A percentile compares a stretch with the other conserved stretches of the same genome.
These are phyloP conservation scores for Coemansia sp. DNA, from an alignment of 192 early-diverging fungal species.

Conservation along the genomic window DNA sequence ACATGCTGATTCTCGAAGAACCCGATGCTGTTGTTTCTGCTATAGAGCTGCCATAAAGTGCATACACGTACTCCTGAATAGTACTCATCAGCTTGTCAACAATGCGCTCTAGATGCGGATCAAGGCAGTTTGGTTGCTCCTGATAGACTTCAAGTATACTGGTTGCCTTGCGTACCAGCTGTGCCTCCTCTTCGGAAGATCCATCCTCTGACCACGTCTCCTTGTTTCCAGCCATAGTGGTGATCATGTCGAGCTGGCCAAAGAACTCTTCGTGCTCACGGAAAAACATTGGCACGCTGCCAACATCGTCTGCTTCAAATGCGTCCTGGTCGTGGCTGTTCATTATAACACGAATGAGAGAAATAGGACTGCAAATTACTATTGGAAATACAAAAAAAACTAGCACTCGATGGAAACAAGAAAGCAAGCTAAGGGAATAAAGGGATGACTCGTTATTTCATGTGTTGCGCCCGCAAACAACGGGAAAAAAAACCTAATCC, in stretches of 20 bases:
- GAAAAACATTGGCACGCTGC: constrained; percentile 44
- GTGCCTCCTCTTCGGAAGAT: constrained; percentile 18
- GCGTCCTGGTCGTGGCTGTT: constrained; percentile 11
- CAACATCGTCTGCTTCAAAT: constrained; percentile 18
- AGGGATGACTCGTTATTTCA: too few species aligned
- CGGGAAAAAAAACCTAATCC: too few species aligned
- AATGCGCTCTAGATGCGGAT: constrained; percentile 49
- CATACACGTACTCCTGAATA: constrained; percentile 31
- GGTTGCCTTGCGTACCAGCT: constrained; percentile 22
- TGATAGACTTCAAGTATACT: constrained; percentile 39
- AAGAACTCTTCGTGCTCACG: constrained; percentile 40
- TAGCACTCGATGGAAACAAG: neutral
- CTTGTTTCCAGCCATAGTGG: constrained; percentile 10
- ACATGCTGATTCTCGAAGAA: constrained; percentile 5
- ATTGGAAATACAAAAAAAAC: neutral
- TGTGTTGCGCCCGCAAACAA: too few species aligned
- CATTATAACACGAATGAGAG: constrained; percentile 6
- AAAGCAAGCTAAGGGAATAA: neutral
- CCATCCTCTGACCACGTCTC: constrained; percentile 16
- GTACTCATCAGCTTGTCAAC: constrained; percentile 29
- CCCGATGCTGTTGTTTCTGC: neutral
- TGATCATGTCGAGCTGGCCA: constrained; percentile 16
- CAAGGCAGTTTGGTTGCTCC: constrained; percentile 51
- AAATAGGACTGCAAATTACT: neutral
- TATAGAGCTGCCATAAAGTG: constrained; percentile 18